Percentiles rank a stretch among this genome's conserved stretches.
phyloP scores from a whole-genome alignment of 208 protist genomes.

The Jaenimonas drosophilae region DNA sequence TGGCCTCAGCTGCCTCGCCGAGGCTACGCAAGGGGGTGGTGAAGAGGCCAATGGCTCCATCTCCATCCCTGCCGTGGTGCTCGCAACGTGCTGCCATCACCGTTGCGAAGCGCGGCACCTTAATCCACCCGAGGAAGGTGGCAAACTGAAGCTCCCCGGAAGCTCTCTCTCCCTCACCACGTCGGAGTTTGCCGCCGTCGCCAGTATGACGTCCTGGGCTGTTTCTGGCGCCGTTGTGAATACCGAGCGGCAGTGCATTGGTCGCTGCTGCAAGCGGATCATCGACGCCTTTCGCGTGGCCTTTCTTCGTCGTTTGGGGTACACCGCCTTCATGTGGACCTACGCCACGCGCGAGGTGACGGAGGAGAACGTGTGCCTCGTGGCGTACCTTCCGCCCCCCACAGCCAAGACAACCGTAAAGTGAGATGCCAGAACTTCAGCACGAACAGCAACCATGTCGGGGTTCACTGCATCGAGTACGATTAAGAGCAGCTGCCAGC shows the following conservation, averaged over 20 bases:
- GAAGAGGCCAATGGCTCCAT: neutral
- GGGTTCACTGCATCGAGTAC: too few species aligned
- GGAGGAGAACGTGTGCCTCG: constrained; percentile 62
- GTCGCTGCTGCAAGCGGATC: constrained; percentile 53
- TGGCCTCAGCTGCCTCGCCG: constrained; percentile 49
- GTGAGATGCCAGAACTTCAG: too few species aligned
- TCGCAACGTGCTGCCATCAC: constrained; percentile 79
- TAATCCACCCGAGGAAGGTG: constrained; percentile 6
- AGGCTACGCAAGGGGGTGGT: constrained; percentile 7
- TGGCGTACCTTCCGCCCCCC: too few species aligned
- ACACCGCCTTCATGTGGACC: constrained; percentile 25
- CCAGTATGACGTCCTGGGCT: constrained; percentile 70
- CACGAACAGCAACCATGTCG: too few species aligned
- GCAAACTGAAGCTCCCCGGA: constrained; percentile 19
- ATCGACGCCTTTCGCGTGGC: constrained; percentile 47
- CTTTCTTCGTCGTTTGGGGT: constrained; percentile 44
- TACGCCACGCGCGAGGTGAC: constrained; percentile 43
- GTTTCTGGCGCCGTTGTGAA: constrained; percentile 44
- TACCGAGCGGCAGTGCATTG: constrained; percentile 17
- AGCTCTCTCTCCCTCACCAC: constrained; percentile 17
- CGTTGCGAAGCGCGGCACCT: constrained; percentile 57
- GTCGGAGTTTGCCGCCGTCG: constrained; percentile 45
- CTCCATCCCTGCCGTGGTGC: constrained; percentile 22
- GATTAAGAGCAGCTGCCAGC: too few species aligned
- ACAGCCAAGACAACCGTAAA: too few species aligned